Base-by-base conservation (phyloP, 305 asterid species). In the Plantago rigida region DNA sequence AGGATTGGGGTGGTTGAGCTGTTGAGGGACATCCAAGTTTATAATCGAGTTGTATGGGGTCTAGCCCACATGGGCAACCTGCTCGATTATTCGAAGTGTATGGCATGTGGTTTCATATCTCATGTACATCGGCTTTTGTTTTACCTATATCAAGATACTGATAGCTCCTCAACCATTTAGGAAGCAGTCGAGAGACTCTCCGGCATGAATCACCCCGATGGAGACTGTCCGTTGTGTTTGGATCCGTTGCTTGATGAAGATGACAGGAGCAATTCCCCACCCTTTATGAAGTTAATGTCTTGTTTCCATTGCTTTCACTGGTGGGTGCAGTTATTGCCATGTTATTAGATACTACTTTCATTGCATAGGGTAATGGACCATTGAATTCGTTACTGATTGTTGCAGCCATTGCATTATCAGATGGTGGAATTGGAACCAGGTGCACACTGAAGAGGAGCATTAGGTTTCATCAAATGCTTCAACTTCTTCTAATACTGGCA, bases 271-370 rank as follows among this genome's bases (percentile, higher is more conserved):
- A 67, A 70, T 60, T 62, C 81, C 1, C 55, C 66, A 63, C 87
- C 91, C 51, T 92, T 84, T 79, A 92, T 92, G 99, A 88, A 92
- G 84, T 72, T 92, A 75, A 92, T 92, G 99, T 86, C 96, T 69
- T 92, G 99, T 82, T 92, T 84, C 77, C 99, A 92, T 72, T 92
- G 99, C 76, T 88, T 92, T 78, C 99, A 92, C 70, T 82, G 96
- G 99, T 88, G 63, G 79, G 81, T 62, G 13, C 5, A 9, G 61
- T 56, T 47, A 24, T 13, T 70, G 19, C 51, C 26, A 7, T 13
- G 62, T 42, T 47, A 36, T 64, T 64, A 41, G 15, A 58, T 5
- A 42, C 19, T 51, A 3, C 7, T 54, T 51, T 9, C 4, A 55
- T 2, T 46, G 44, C 69, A 17, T 56, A 31, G 31, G 15, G 15